Base-by-base conservation (phyloP, 345 rosid genomes). In the Acer negundo region DNA sequence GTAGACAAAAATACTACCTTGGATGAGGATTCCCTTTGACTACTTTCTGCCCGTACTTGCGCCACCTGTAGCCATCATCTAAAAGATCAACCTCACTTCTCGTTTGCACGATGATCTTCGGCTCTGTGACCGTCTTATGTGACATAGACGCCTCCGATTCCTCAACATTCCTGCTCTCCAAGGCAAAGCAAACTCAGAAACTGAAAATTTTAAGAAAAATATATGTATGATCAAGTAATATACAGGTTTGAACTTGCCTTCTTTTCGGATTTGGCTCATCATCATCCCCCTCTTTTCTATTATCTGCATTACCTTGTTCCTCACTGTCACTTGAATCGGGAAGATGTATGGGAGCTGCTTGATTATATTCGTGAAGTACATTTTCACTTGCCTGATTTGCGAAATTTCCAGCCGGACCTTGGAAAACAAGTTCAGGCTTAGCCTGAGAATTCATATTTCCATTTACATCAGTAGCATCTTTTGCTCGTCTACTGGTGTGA, bases 1-100 rank as follows among this genome's bases (percentile, higher is more conserved):
- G 72, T 31, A 75, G n/a, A 44, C 61, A 77, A 66, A 67, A 44
- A 35, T 58, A 61, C 49, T 49, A 94, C 99, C 98, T 94, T 13
- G 98, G 99, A 88, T 96, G 91, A 23, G 95, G 92, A 79, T 91
- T 96, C 81, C 99, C 99, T 83, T 96, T 96, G 81, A 96, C 99
- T 81, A 96, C 93, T 86, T 96, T 94, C 91, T 96, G 99, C 80
- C 99, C 99, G 65, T 96, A 96, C 78, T 96, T 96, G 77, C 99
- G 98, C 99, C 98, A 96, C 76, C 91, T 90, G 78, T 90, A 96
- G 70, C 99, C 99, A 89, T 96, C 99, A 78, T 96, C 98, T 40
- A 96, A 83, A 77, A 96, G 97, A 85, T 96, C 99, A 46, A 96
- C 97, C 87, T 94, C 97, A 85, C 99, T 96, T 89, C 93, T 91